Evolutionary conservation across 2,329 filamentous ascomycete species (phyloP).

Genomic region (Colletotrichum liriopes): DNA sequence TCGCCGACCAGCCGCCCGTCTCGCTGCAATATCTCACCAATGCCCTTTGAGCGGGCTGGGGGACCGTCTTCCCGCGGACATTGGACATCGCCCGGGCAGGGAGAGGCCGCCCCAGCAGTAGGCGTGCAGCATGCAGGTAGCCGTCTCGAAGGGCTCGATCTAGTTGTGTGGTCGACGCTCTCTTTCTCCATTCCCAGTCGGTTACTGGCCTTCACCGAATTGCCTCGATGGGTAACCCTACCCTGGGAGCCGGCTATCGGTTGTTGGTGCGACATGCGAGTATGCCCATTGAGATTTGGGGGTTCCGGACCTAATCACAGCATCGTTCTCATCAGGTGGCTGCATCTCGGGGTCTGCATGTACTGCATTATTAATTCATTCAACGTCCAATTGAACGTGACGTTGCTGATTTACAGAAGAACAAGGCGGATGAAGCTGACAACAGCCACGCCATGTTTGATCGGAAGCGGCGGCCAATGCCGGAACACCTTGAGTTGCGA

Average conservation of each 20-base stretch:
- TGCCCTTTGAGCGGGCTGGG: background rate
- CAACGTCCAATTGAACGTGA: background rate
- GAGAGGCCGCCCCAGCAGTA: slow-evolving; percentile 2
- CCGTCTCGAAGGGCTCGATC: slow-evolving; percentile 9
- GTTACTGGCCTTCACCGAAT: slow-evolving; percentile 14
- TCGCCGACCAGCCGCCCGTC: slow-evolving; percentile 1
- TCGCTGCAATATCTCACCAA: background rate
- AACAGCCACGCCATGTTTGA: background rate
- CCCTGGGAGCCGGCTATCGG: background rate
- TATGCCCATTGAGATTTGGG: slow-evolving; percentile 14
- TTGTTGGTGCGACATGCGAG: slow-evolving; percentile 22
- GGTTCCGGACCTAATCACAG: slow-evolving; percentile 24
- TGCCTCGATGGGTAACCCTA: background rate
- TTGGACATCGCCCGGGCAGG: background rate
- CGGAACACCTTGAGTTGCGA: background rate
- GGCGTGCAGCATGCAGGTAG: slow-evolving; percentile 26
- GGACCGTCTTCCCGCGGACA: background rate
- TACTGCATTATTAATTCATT: background rate
- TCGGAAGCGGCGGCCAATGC: slow-evolving; percentile 2
- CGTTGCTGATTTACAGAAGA: background rate
- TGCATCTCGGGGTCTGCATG: slow-evolving; percentile 27
- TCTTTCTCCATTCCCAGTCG: background rate
- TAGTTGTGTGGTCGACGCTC: background rate
- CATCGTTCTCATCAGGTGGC: slow-evolving; percentile 39
- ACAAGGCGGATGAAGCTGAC: background rate